phyloP scores from a whole-genome alignment of 768 basidiomycete genomes.

The Omphalotus guepiniiformis region DNA sequence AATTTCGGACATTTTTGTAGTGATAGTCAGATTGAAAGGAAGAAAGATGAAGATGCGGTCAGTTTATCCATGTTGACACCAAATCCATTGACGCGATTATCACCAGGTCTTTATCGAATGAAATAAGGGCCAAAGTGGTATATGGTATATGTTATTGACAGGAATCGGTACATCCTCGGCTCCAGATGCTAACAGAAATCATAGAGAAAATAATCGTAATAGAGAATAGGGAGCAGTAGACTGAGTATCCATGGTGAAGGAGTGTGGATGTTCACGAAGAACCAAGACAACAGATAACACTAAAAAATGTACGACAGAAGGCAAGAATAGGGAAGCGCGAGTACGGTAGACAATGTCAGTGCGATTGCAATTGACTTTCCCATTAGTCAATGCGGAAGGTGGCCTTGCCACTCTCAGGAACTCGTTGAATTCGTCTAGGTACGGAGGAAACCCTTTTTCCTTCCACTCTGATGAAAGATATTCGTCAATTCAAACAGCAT shows the following conservation, averaged over 20 bases:
- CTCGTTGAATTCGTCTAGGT: constrained; percentile 37
- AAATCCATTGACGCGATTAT: neutral
- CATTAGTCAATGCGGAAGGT: neutral
- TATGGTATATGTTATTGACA: constrained; percentile 36
- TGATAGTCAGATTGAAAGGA: neutral
- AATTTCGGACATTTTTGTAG: constrained; percentile 58
- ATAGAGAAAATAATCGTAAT: constrained; percentile 45
- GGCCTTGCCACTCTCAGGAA: constrained; percentile 22
- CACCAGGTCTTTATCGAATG: neutral
- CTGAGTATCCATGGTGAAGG: constrained; percentile 54
- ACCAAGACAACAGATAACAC: constrained; percentile 42
- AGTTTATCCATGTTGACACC: neutral
- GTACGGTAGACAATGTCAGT: neutral
- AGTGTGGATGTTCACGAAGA: constrained; percentile 53
- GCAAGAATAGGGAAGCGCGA: constrained; percentile 22
- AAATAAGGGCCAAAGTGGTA: constrained; percentile 33
- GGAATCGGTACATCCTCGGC: constrained; percentile 25
- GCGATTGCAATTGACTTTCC: neutral
- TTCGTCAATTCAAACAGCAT: constrained; percentile 14
- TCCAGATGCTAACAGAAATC: constrained; percentile 37
- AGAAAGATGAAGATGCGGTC: constrained; percentile 1
- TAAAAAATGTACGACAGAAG: constrained; percentile 29
- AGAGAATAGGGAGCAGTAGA: constrained; percentile 41
- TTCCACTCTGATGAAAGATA: constrained; percentile 40
- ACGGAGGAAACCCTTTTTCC: constrained; percentile 76